Evolutionary conservation across 1,284 basidiomycete species (phyloP), one percentile per base, ranked within the genome.

Genomic region (Sanghuangporus baumii): DNA sequence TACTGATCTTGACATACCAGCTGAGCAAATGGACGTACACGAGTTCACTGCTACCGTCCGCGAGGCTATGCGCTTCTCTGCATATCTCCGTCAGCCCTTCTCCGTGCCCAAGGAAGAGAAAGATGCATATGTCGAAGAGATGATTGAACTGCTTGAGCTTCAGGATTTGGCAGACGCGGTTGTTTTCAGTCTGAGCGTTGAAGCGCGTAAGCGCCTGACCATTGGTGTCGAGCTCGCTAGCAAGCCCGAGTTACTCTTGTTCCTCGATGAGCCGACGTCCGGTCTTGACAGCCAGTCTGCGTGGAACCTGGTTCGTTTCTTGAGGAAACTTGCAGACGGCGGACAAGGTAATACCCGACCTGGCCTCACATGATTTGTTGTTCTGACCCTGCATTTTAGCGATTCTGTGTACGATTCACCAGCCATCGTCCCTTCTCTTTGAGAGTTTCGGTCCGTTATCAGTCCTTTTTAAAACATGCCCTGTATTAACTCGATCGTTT

Each of bases 151-250:
- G n/a, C 76, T 88, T 16, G 86, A 88, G 69, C 75, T 88, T 2
- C 84, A 87, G 65, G 82, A 86, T 67, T 72, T 86, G 1, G 79
- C 85, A 0, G 86, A 89, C 62, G 86, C 85, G 0, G 72, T 89
- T 40, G 82, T 88, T 6, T 80, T 81, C 70, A 81, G 78, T 59
- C 77, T 88, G 48, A 81, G 79, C 67, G 87, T 92, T 47, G 94
- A 94, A 65, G 85, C 91, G 40, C 83, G 93, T 67, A 96, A 96
- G 74, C 87, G 93, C 6, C 79, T 91, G 48, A 94, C 92, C 0
- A 95, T 95, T 66, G 93, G 91, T 66, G 93, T 96, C 59, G 94
- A 96, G 74, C 78, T 94, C 3, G 91, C 91, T 2, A 88, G 87
- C 71, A 92, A 88, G 71, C 93, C 94, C 0, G 86, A 88, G 63